Evolutionary conservation across 768 basidiomycete genomes (phyloP), one percentile per base, ranked within the genome.

Genomic region (Amanita inopinata): DNA sequence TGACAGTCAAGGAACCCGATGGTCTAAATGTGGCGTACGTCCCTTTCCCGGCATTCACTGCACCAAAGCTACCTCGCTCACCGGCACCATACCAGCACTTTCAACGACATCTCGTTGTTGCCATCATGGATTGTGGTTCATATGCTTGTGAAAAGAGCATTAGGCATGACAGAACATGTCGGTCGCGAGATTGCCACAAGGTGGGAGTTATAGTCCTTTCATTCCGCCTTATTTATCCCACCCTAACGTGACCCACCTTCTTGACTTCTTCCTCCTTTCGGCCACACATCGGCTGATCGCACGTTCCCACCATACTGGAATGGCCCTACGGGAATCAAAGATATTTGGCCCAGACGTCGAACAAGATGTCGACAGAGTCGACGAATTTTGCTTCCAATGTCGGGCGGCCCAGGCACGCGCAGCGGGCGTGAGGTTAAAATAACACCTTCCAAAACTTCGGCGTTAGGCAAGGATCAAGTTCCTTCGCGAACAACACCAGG

Each of bases 71-170:
- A 36, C 22, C 24, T n/a, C 17, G 33, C 35, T 38, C 30, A 12
- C 25, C 23, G 24, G 10, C 7, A 11, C 18, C 33, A 43, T 18
- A 48, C 27, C 47, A 87, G 84, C 84, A 87, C 57, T 87, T 86
- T 56, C 84, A 86, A 60, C 76, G 83, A 40, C 83, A 84, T 49
- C 58, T 78, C 28, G 71, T 87, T 46, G 65, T 78, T 38, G 83
- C 81, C 39, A 82, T 87, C 60, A 65, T 79, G 60, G 84, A 87
- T 56, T 87, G 84, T 63, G 75, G 77, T 56, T 77, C 74, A 7
- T 53, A 54, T 25, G 69, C 63, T 25, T 87, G 84, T 62, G 74
- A 79, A 56, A 69, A 70, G 50, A 84, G 81, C 53, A 68, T 70
- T 43, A 64, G 62, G 50, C 84, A 87, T 54, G 69, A 73, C 10